Evolutionary conservation across 768 basidiomycete genomes (phyloP), one percentile per base, ranked within the genome.

Genomic region (Pleurotus pulmonarius): DNA sequence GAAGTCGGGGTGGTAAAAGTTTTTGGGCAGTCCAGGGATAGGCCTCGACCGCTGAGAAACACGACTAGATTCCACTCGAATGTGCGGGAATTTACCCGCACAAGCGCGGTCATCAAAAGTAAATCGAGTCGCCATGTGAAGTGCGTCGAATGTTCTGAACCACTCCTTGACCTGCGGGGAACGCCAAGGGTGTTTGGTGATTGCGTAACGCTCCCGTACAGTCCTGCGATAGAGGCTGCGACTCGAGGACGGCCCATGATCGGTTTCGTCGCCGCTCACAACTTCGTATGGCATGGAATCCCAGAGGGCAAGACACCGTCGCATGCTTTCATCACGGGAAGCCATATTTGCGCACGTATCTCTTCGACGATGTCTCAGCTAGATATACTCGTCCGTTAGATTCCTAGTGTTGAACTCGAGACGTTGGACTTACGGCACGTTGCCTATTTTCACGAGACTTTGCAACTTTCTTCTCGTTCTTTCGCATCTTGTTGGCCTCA

Each of bases 1-100:
- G 48, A 29, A 60, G 13, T 47, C 22, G 25, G 56, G 25, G 34
- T 60, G 37, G 51, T 60, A 60, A 34, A 60, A 60, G 22, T 57
- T 60, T 4, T 13, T 3, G 16, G 51, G 59, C 12, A 60, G 49
- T 22, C 56, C 48, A 24, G 16, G 44, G 9, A 29, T 22, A n/a
- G 59, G 49, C 15, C 38, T 40, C 25, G 49, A 25, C 12, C 39
- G 11, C 24, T 25, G 22, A 12, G 51, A 25, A 5, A 15, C 24
- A 5, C 51, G 20, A 18, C 34, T 46, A 16, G 56, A 60, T 20
- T 12, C 11, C 37, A 60, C 44, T 20, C 49, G 43, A 13, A 22
- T 37, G 22, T 57, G 56, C 15, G 59, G 59, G 40, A 60, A 60
- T 38, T 49, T 37, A 39, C 59, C 56, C 7, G 40, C 18, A 18